These are phyloP conservation scores for Scheffersomyces cryptocercus DNA, from an alignment of 1,139 yeast species.

Conservation along the genomic window DNA sequence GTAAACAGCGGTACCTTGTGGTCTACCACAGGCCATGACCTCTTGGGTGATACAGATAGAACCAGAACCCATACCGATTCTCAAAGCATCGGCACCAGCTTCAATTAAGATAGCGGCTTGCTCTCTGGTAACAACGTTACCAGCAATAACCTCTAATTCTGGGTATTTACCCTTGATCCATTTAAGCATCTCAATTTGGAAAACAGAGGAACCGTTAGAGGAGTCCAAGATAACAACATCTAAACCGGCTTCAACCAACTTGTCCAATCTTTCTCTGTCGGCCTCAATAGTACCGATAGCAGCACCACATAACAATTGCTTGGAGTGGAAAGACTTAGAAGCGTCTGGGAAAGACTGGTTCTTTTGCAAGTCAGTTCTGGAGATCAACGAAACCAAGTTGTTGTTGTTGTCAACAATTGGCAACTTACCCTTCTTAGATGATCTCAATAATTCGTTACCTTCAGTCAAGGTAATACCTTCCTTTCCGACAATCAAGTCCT, in stretches of 20 bases:
- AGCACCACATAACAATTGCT: slow-evolving; percentile 98
- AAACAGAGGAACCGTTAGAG: slow-evolving; percentile 94
- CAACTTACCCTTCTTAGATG: slow-evolving; percentile 95
- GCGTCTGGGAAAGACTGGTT: slow-evolving; percentile 93
- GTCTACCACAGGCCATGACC: slow-evolving; percentile 99
- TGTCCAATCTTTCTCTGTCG: slow-evolving; percentile 79
- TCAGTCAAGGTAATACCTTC: slow-evolving; percentile 78
- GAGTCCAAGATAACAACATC: slow-evolving; percentile 96
- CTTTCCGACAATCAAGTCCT: slow-evolving; percentile 79
- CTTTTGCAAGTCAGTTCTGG: slow-evolving; percentile 96
- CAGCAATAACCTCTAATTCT: slow-evolving; percentile 86
- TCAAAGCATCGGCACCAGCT: slow-evolving; percentile 97
- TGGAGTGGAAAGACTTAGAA: slow-evolving; percentile 87
- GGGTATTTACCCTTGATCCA: slow-evolving; percentile 86
- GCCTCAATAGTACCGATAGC: slow-evolving; percentile 93
- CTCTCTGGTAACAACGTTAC: slow-evolving; percentile 98
- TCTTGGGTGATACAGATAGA: slow-evolving; percentile 99
- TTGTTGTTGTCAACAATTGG: slow-evolving; percentile 84
- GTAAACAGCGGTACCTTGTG: slow-evolving; percentile 97
- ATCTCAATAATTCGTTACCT: slow-evolving; percentile 88
- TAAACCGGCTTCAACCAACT: slow-evolving; percentile 93
- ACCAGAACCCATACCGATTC: slow-evolving; percentile 99
- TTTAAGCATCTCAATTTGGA: slow-evolving; percentile 90
- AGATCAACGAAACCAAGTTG: slow-evolving; percentile 81
- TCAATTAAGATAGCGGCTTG: slow-evolving; percentile 95